phyloP scores from a whole-genome alignment of 495 filamentous ascomycete species.

The Pyrenula massariospora region DNA sequence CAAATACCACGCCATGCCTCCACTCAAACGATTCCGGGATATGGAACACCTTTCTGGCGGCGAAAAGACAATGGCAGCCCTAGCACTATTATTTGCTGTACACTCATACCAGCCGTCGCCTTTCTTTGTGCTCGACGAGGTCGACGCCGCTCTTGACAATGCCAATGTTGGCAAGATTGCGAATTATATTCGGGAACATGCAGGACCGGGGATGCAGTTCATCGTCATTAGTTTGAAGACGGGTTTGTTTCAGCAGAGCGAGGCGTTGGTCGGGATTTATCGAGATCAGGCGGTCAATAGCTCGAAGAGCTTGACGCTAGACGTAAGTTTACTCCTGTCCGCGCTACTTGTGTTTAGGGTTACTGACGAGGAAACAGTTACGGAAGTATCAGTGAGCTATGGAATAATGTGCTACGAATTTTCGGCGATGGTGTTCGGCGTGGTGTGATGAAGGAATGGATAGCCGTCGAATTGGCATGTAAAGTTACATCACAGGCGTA shows the following conservation, averaged over 20 bases:
- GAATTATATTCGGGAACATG: constrained; percentile 87
- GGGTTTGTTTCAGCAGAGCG: constrained; percentile 84
- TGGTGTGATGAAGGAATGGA: no score
- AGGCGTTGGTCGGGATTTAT: constrained; percentile 90
- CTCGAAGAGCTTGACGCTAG: constrained; percentile 77
- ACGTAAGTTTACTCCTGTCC: constrained; percentile 51
- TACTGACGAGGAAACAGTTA: background rate
- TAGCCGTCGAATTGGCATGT: no score
- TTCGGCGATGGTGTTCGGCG: no score
- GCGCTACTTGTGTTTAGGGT: background rate
- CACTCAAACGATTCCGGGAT: constrained; percentile 94
- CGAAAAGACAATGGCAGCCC: constrained; percentile 97
- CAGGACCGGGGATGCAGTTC: constrained; percentile 96
- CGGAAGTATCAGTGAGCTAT: background rate
- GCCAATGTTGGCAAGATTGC: constrained; percentile 92
- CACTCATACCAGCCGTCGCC: constrained; percentile 89
- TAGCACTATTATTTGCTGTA: constrained; percentile 90
- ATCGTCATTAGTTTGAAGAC: constrained; percentile 95
- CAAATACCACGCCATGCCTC: constrained; percentile 98
- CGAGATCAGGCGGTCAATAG: constrained; percentile 87
- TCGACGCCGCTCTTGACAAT: constrained; percentile 94
- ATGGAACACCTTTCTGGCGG: constrained; percentile 98
- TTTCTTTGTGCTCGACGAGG: constrained; percentile 98
- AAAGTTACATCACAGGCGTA: no score
- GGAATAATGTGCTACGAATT: no score